phyloP scores from a whole-genome alignment of 495 filamentous ascomycete species.

The Penicillium coffeae region DNA sequence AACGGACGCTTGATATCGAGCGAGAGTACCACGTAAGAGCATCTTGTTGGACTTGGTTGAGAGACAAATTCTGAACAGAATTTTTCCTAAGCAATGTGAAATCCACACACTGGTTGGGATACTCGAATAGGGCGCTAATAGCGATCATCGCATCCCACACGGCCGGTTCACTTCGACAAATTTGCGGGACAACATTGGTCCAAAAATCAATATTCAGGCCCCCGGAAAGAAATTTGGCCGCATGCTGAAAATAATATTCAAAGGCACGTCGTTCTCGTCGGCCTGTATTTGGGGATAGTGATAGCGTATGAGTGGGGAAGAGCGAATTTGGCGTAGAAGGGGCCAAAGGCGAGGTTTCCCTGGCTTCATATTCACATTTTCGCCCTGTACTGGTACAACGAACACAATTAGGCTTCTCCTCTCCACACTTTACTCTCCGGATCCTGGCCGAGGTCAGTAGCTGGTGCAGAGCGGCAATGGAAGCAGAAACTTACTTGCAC shows the following conservation, averaged over 20 bases:
- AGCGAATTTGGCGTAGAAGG: background rate
- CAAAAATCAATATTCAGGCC: slow-evolving; percentile 49
- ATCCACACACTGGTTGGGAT: slow-evolving; percentile 16
- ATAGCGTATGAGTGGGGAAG: background rate
- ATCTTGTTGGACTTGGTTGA: slow-evolving; percentile 18
- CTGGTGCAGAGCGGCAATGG: background rate
- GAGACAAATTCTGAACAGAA: background rate
- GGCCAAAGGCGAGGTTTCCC: background rate
- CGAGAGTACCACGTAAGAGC: slow-evolving; percentile 33
- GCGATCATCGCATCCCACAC: slow-evolving; percentile 51
- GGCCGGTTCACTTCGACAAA: slow-evolving; percentile 51
- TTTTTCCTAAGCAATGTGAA: slow-evolving; percentile 13
- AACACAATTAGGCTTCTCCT: slow-evolving; percentile 54
- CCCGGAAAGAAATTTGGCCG: slow-evolving; percentile 44
- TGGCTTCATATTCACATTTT: slow-evolving; percentile 34
- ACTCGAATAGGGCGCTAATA: slow-evolving; percentile 50
- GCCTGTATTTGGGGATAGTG: slow-evolving; percentile 9
- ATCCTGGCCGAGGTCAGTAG: slow-evolving; percentile 35
- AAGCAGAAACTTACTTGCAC: slow-evolving; percentile 20
- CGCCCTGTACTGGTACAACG: slow-evolving; percentile 52
- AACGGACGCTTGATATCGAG: slow-evolving; percentile 30
- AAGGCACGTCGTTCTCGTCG: slow-evolving; percentile 40
- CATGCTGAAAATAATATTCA: slow-evolving; percentile 49
- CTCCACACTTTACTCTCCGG: slow-evolving; percentile 65
- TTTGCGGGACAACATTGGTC: slow-evolving; percentile 50